Base-by-base conservation (phyloP, 441 rosid genomes). In the Omphalea diandra region DNA sequence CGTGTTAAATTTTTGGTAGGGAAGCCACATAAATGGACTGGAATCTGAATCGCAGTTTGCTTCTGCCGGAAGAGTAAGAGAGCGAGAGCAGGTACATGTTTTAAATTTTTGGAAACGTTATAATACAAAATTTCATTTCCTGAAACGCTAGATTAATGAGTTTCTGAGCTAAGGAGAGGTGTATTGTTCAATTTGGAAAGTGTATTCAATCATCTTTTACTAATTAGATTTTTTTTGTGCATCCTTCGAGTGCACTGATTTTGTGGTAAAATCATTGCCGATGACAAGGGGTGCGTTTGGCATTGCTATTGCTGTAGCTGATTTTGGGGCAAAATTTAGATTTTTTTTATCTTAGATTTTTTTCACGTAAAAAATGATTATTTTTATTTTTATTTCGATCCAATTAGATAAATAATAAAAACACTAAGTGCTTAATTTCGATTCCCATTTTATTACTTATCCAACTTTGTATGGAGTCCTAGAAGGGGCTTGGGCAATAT, bases 1-100 rank as follows among this genome's bases (percentile, higher is more conserved):
- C 61, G 18, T 54, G 27, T 61, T 27, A 29, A 31, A 40, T 29
- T 63, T 63, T 33, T 24, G 55, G 58, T 65, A 64, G 74, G 59
- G 59, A 26, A 3, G 57, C 35, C 27, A 60, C 8, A 74, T 60
- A 73, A 64, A 75, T 40, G 66, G 71, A 18, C 38, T 59, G 55
- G 70, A 32, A 59, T 41, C 53, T 14, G 35, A 36, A n/a, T n/a
- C n/a, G n/a, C n/a, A n/a, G 3, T 50, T 38, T 40, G 26, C 12
- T 53, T 10, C 36, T 22, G 20, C 29, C n/a, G 47, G 68, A 67
- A 55, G 65, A n/a, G n/a, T n/a, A n/a, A n/a, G n/a, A n/a, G n/a
- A 79, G 43, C 62, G 73, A 62, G 76, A 70, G 68, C 14, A 40
- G 43, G 43, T 40, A 61, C 55, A 52, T 35, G 27, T 40, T 66